Conservation (phyloP, 768 basidiomycete genomes). For the Hortiboletus flavorubellus region DNA sequence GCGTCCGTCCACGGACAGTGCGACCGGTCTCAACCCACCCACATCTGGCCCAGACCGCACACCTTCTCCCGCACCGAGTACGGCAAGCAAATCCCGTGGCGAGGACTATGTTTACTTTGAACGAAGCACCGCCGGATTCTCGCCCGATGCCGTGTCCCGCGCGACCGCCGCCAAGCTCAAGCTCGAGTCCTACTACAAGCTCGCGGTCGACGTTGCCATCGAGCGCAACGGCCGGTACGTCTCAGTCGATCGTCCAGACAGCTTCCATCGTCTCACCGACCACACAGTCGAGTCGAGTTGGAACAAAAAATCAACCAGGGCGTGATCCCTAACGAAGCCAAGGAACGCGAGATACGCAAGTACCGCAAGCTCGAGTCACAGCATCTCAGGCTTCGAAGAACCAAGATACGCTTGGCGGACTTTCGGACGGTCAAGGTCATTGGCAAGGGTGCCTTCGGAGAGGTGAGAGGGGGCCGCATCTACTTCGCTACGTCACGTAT, state of each 20-base stretch:
- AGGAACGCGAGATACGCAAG: conserved; percentile 83
- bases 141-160: conserved; percentile 81
- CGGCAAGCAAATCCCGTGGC: conserved; percentile 29
- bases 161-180: conserved; percentile 94
- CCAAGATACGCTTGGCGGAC: conserved; percentile 89
- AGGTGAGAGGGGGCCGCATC: conserved; percentile 49
- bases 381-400: conserved; percentile 87
- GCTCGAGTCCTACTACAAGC: conserved; percentile 97
- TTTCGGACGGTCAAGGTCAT: conserved; percentile 98
- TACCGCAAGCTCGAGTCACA: conserved; percentile 85
- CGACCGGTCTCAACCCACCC: conserved; percentile 16
- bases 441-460: conserved; percentile 97
- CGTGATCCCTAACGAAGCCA: conserved; percentile 71
- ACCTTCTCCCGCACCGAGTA: conserved; percentile 31
- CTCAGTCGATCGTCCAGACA: neutral
- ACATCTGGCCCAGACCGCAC: conserved; percentile 25
- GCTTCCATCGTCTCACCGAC: conserved; percentile 3
- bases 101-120: conserved; percentile 93
- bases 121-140: conserved; percentile 76
- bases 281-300: conserved; percentile 76
- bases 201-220: conserved; percentile 95
- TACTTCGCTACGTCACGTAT: neutral
- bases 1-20: conserved; percentile 28
- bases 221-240: conserved; percentile 87
- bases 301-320: conserved; percentile 81